These are phyloP conservation scores for Aspergillus sp. DNA, from an alignment of 2,329 filamentous ascomycete species.

Conservation along the genomic window DNA sequence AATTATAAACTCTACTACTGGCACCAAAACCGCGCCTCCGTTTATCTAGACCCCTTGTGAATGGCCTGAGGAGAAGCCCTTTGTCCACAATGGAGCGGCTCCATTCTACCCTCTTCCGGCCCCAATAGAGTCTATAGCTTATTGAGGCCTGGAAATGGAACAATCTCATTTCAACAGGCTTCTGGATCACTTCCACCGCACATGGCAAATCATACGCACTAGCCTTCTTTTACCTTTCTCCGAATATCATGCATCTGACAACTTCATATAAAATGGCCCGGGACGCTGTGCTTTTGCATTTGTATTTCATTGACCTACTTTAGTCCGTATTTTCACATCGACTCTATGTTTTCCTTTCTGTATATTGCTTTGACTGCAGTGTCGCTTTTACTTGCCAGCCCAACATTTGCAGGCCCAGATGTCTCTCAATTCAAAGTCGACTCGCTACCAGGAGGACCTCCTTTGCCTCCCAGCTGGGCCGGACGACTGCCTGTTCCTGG, in stretches of 20 bases:
- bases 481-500: slow-evolving; percentile 33
- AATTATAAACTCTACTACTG: background rate
- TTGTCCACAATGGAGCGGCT: background rate
- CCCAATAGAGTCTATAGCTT: slow-evolving; percentile 5
- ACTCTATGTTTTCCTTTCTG: slow-evolving; percentile 22
- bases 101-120: background rate
- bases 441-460: slow-evolving; percentile 28
- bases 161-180: background rate
- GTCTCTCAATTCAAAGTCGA: slow-evolving; percentile 29
- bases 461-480: slow-evolving; percentile 35
- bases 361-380: slow-evolving; percentile 20
- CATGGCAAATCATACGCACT: background rate
- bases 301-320: background rate
- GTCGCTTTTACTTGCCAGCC: slow-evolving; percentile 8
- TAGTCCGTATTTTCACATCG: slow-evolving; percentile 5
- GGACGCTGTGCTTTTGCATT: background rate
- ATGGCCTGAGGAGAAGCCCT: no score
- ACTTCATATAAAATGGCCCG: background rate
- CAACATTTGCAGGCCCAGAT: background rate
- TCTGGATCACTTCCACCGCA: background rate
- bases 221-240: background rate
- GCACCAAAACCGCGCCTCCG: no score
- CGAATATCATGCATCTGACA: slow-evolving; percentile 5
- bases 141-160: slow-evolving; percentile 16
- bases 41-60: no score